A percentile compares a stretch with the other conserved stretches of the same genome.
These are phyloP conservation scores for Fusarium foetens DNA, from an alignment of 2,329 filamentous ascomycete genomes.

Conservation along the genomic window DNA sequence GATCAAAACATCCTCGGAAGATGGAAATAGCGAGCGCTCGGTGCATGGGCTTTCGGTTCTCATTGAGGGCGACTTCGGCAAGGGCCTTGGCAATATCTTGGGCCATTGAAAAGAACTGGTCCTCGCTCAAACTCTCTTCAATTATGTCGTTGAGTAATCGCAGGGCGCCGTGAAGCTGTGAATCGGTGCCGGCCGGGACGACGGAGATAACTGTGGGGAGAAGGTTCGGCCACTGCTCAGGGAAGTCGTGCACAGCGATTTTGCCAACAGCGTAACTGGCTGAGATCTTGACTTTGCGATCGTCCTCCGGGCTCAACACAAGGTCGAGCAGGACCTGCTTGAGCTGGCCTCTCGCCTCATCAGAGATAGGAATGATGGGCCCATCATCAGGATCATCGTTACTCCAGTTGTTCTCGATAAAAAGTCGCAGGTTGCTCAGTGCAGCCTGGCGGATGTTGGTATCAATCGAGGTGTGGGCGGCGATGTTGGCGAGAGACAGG, in stretches of 20 bases:
- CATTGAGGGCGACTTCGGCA: constrained; percentile 82
- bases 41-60: constrained; percentile 77
- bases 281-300: constrained; percentile 88
- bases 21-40: constrained; percentile 89
- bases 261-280: constrained; percentile 87
- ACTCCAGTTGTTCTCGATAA: constrained; percentile 88
- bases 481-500: constrained; percentile 81
- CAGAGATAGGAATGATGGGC: constrained; percentile 72
- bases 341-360: constrained; percentile 78
- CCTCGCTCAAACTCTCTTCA: constrained; percentile 91
- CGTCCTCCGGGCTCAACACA: constrained; percentile 75
- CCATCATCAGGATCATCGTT: constrained; percentile 75
- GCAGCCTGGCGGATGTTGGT: constrained; percentile 84
- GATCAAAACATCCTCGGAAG: constrained; percentile 91
- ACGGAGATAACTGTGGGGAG: constrained; percentile 82
- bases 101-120: constrained; percentile 93
- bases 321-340: constrained; percentile 80
- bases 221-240: constrained; percentile 92
- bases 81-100: constrained; percentile 85
- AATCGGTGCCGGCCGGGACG: constrained; percentile 79
- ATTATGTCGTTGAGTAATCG: constrained; percentile 90
- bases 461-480: constrained; percentile 77
- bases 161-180: constrained; percentile 87
- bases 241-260: constrained; percentile 92
- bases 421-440: constrained; percentile 80